phyloP scores from a whole-genome alignment of 164 flowering plant genomes.

The Piper longum region DNA sequence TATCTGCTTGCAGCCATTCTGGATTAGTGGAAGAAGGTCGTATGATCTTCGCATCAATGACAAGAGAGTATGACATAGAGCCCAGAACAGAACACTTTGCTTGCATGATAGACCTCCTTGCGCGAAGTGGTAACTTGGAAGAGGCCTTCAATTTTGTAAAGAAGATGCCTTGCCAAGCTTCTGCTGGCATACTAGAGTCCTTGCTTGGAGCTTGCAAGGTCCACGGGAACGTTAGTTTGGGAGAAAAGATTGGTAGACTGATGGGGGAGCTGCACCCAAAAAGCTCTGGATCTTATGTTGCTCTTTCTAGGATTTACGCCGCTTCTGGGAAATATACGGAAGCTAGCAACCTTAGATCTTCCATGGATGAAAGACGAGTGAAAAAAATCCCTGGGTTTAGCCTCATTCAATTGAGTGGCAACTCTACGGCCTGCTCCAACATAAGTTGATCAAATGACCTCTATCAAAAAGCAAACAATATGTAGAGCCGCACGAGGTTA shows the following conservation, averaged over 20 bases:
- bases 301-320: constrained; percentile 33
- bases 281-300: constrained; percentile 23
- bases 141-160: constrained; percentile 42
- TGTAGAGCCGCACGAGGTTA: too few species aligned
- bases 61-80: constrained; percentile 15
- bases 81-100: constrained; percentile 42
- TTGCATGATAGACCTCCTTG: constrained; percentile 51
- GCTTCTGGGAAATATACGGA: constrained; percentile 32
- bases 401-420: constrained; percentile 9
- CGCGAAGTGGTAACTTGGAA: constrained; percentile 32
- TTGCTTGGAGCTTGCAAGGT: constrained; percentile 41
- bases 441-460: not conserved
- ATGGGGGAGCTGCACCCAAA: constrained; percentile 24
- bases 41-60: constrained; percentile 27
- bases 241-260: constrained; percentile 21
- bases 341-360: constrained; percentile 18
- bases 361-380: constrained; percentile 21
- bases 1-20: constrained; percentile 53
- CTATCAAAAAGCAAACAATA: not conserved
- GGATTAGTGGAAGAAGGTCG: constrained; percentile 38
- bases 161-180: constrained; percentile 21
- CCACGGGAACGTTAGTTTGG: constrained; percentile 34
- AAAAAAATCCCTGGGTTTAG: constrained; percentile 28
- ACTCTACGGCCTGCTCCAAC: not conserved
- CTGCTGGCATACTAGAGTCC: constrained; percentile 26